Evolutionary conservation across 495 filamentous ascomycete genomes (phyloP).

Genomic region (Penicillium angulare): DNA sequence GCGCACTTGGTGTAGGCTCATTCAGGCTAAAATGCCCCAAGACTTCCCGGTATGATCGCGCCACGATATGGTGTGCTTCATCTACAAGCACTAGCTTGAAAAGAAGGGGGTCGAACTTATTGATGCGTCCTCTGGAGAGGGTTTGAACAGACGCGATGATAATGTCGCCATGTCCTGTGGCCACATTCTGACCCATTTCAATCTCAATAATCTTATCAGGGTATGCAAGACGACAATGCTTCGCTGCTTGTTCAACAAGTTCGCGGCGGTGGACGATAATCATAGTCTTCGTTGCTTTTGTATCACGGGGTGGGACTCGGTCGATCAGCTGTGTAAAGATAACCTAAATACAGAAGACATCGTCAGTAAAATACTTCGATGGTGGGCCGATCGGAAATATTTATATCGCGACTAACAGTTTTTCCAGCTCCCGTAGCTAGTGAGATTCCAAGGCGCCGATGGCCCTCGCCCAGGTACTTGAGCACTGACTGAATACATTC

Average conservation of each 20-base stretch:
- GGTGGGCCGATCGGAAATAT: no score
- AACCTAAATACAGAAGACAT: slow-evolving; percentile 51
- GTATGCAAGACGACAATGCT: slow-evolving; percentile 77
- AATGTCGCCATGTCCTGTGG: slow-evolving; percentile 81
- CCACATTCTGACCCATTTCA: slow-evolving; percentile 78
- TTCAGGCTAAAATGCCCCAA: slow-evolving; percentile 74
- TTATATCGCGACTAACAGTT: slow-evolving; percentile 75
- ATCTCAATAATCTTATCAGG: slow-evolving; percentile 78
- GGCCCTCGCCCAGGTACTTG: slow-evolving; percentile 64
- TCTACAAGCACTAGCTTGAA: slow-evolving; percentile 96
- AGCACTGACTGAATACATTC: slow-evolving; percentile 89
- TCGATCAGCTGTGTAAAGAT: slow-evolving; percentile 96
- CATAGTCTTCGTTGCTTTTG: slow-evolving; percentile 70
- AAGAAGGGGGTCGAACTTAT: slow-evolving; percentile 71
- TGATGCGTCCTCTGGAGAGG: slow-evolving; percentile 67
- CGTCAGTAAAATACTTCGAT: no score
- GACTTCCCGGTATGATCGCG: slow-evolving; percentile 67
- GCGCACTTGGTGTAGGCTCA: slow-evolving; percentile 49
- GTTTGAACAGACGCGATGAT: slow-evolving; percentile 89
- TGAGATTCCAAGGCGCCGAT: slow-evolving; percentile 82
- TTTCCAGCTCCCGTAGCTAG: slow-evolving; percentile 92
- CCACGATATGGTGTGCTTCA: slow-evolving; percentile 97
- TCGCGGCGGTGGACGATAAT: slow-evolving; percentile 91
- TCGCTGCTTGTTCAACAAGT: slow-evolving; percentile 91
- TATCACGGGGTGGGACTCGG: slow-evolving; percentile 59